Base-by-base conservation (phyloP, 1,139 yeast genomes). In the Taphrina flavorubra region DNA sequence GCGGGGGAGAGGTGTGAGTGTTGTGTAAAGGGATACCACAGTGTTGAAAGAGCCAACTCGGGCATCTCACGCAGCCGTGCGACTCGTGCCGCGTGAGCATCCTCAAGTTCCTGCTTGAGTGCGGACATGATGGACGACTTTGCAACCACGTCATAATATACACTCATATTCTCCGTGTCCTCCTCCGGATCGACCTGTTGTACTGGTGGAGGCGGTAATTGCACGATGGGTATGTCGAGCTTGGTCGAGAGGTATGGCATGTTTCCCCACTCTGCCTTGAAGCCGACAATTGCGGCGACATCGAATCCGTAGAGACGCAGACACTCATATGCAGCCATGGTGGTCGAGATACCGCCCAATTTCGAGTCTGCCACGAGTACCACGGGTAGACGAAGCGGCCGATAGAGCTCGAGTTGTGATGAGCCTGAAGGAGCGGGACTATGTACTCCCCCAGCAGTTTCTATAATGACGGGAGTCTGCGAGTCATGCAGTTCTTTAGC, bases 21-120 rank as follows among this genome's bases (percentile, higher is more conserved):
- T 61, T 76, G 77, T 25, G 77, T 73, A 53, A 75, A 76, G 5
- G 77, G 77, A 56, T 73, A 75, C 77, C 77, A 76, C 13, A 76
- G 72, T 10, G 69, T 65, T n/a, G 70, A 68, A 13, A 72, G 71
- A 1, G 77, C 76, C 20, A 72, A 65, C 6, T 62, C 49, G 7
- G 75, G 71, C 71, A 75, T 71, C 13, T 68, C 62, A 8, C 68
- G 67, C 25, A 75, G 62, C 7, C 69, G 37, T 1, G 68, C 64
- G 7, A 73, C 53, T 46, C 76, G 53, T 25, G 44, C 25, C 13
- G 51, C 51, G 44, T 74, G 76, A 8, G 64, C 44, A 1, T 55
- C 46, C 3, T 68, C 69, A 37, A 74, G 60, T 10, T 61, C 51
- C 13, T 67, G 69, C 49, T 65, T 46, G 14, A 74, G 70, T 16